Conservation (phyloP, 1,139 yeast species). For the Debaryomyces sp. region DNA sequence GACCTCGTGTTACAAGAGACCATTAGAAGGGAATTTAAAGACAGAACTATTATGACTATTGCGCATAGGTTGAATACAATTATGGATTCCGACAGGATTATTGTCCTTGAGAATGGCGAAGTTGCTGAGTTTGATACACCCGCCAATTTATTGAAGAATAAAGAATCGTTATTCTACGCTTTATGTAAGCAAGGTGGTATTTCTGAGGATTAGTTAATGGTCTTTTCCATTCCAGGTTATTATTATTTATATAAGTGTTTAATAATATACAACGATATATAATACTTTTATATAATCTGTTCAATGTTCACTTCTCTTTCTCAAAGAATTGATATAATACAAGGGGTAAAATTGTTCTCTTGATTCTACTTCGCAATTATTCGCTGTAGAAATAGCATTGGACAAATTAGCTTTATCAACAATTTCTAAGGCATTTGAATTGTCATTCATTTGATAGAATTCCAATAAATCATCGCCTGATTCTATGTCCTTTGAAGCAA, state of each 20-base stretch:
- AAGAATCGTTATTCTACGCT: constrained; percentile 74
- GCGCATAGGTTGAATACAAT: constrained; percentile 95
- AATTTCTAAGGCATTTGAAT: constrained; percentile 15
- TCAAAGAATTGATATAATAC: constrained; percentile 62
- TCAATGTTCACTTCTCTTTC: constrained; percentile 81
- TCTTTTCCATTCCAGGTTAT: background rate
- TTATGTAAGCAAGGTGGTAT: constrained; percentile 73
- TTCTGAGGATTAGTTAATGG: constrained; percentile 25
- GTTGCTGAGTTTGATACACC: constrained; percentile 91
- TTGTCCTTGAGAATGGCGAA: constrained; percentile 83
- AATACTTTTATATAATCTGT: background rate
- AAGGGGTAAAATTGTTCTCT: constrained; percentile 61
- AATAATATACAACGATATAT: background rate
- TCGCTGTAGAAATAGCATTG: constrained; percentile 22
- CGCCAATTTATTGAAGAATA: constrained; percentile 60
- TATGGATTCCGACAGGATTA: constrained; percentile 85
- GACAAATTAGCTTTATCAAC: constrained; percentile 7
- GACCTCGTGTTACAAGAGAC: constrained; percentile 87
- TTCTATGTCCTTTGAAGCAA: constrained; percentile 52
- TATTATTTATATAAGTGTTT: background rate
- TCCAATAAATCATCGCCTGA: constrained; percentile 34
- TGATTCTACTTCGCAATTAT: constrained; percentile 36
- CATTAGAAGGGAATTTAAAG: constrained; percentile 79
- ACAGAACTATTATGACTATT: constrained; percentile 89
- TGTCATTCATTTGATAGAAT: constrained; percentile 18